Percentiles rank a stretch among this genome's conserved stretches.
Evolutionary conservation across 345 rosid species (phyloP).

Genomic region (Tarenaya hassleriana): DNA sequence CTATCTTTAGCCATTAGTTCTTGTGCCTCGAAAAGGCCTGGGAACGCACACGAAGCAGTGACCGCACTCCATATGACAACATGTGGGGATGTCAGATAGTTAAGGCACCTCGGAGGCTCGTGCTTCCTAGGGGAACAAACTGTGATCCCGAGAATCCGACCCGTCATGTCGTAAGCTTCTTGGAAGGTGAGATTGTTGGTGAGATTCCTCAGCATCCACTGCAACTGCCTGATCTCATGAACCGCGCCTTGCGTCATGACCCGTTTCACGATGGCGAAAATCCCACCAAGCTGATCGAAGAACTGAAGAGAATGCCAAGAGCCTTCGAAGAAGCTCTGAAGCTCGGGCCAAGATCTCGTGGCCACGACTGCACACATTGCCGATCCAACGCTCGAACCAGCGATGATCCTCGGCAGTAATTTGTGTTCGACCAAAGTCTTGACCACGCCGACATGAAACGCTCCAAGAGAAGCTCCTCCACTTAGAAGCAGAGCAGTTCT

Average conservation of each 20-base stretch:
- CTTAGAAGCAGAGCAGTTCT: constrained; percentile 95
- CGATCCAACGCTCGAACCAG: constrained; percentile 97
- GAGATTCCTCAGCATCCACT: constrained; percentile 82
- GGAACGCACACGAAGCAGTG: constrained; percentile 96
- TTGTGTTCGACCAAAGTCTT: constrained; percentile 89
- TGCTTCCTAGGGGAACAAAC: constrained; percentile 97
- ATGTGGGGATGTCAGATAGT: constrained; percentile 91
- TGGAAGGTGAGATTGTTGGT: constrained; percentile 96
- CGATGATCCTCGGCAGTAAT: constrained; percentile 78
- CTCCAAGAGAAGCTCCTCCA: constrained; percentile 99
- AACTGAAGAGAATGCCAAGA: constrained; percentile 75
- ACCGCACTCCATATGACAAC: constrained; percentile 99
- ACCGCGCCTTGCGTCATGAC: constrained; percentile 88
- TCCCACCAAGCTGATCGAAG: constrained; percentile 90
- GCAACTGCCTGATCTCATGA: constrained; percentile 84
- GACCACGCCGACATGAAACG: constrained; percentile 87
- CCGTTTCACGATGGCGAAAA: constrained; percentile 72
- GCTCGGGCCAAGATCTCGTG: constrained; percentile 93
- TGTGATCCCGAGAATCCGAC: constrained; percentile 85
- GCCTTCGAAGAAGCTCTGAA: constrained; percentile 92
- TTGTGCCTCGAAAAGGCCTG: constrained; percentile 97
- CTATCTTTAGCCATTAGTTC: constrained; percentile 99
- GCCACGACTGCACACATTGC: constrained; percentile 78
- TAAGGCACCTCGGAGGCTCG: constrained; percentile 96
- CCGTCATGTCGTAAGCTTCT: constrained; percentile 96